These are phyloP conservation scores for Teunomyces tritomae DNA, from an alignment of 805 yeast species.

Conservation along the genomic window DNA sequence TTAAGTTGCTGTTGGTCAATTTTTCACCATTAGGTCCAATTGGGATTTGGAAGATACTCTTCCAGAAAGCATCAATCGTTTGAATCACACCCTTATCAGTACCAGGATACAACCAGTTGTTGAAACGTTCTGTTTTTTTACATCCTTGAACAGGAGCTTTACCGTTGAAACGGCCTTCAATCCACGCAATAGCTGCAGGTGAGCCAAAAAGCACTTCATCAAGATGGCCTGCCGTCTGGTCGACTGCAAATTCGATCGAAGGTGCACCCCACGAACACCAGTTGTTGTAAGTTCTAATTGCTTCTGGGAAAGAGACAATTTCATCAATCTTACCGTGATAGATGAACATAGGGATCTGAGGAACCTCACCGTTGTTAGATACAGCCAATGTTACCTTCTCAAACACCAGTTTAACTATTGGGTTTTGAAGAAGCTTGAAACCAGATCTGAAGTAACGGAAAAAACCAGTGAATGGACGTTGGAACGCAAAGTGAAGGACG, in stretches of 20 bases:
- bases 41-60: neutral
- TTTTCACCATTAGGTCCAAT: neutral
- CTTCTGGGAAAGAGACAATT: slow-evolving; percentile 9
- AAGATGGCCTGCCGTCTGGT: slow-evolving; percentile 13
- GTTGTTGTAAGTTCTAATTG: slow-evolving; percentile 8
- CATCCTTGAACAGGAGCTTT: slow-evolving; percentile 17
- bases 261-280: slow-evolving; percentile 10
- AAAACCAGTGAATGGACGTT: neutral
- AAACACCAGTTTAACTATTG: slow-evolving; percentile 16
- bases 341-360: slow-evolving; percentile 10
- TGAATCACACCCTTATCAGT: slow-evolving; percentile 12
- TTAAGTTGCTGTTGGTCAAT: neutral
- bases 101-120: slow-evolving; percentile 45
- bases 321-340: slow-evolving; percentile 11
- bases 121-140: slow-evolving; percentile 38
- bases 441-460: slow-evolving; percentile 3
- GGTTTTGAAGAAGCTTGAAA: slow-evolving; percentile 12
- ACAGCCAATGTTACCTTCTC: slow-evolving; percentile 8
- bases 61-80: neutral
- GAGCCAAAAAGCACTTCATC: slow-evolving; percentile 13
- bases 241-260: slow-evolving; percentile 10
- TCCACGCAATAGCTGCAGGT: slow-evolving; percentile 17
- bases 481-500: neutral
- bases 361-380: slow-evolving; percentile 5
- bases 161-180: slow-evolving; percentile 15